Percentiles rank a stretch among this genome's conserved stretches.
These are phyloP conservation scores for Hawksworthiomyces lignivorus DNA, from an alignment of 2,329 filamentous ascomycete species.

Conservation along the genomic window DNA sequence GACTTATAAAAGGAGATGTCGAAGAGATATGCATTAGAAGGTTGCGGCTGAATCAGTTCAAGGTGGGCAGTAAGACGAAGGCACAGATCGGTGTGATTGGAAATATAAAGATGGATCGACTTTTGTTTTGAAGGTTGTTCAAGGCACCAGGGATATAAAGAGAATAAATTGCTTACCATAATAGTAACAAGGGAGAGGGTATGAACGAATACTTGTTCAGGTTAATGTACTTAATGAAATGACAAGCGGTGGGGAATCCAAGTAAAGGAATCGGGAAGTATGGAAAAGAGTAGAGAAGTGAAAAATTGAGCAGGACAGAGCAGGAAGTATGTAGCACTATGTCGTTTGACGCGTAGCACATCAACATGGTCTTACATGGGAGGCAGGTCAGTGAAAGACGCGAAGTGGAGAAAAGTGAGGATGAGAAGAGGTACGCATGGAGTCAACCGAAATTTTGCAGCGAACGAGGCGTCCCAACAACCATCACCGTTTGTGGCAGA, in stretches of 20 bases:
- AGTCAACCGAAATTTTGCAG: neutral
- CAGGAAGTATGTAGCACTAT: slow-evolving; percentile 1
- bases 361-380: slow-evolving; percentile 4
- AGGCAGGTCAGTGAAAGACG: slow-evolving; percentile 1
- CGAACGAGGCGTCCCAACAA: neutral
- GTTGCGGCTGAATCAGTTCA: slow-evolving; percentile 10
- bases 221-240: slow-evolving; percentile 15
- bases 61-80: slow-evolving; percentile 15
- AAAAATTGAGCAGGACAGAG: too few relatives aligned
- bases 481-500: neutral
- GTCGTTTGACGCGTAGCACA: slow-evolving; percentile 5
- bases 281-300: neutral
- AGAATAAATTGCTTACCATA: slow-evolving; percentile 37
- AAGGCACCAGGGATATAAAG: slow-evolving; percentile 24
- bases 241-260: slow-evolving; percentile 8
- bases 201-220: slow-evolving; percentile 28
- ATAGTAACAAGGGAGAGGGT: slow-evolving; percentile 29
- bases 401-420: slow-evolving; percentile 2
- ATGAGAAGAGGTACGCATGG: neutral
- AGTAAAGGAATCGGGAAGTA: neutral
- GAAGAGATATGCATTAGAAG: too few relatives aligned
- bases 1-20: too few relatives aligned
- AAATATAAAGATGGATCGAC: neutral
- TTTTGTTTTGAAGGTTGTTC: neutral
- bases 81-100: slow-evolving; percentile 8